These are phyloP conservation scores for Penicillium mononematosum DNA, from an alignment of 495 filamentous ascomycete genomes.

Conservation along the genomic window DNA sequence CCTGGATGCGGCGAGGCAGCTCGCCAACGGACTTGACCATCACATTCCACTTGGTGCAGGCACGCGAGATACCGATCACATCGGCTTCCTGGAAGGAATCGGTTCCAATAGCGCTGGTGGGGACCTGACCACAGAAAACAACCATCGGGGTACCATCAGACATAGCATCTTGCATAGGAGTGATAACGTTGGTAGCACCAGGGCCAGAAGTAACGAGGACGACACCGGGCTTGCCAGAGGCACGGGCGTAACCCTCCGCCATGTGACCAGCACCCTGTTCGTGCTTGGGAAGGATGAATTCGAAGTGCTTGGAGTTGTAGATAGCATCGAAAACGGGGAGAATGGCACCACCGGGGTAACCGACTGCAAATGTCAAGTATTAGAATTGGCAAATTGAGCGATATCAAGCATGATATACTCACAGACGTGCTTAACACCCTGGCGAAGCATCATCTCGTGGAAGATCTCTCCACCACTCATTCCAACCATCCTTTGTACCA, in stretches of 20 bases:
- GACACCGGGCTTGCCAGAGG: conserved; percentile 60
- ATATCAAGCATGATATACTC: conserved; percentile 41
- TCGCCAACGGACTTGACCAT: conserved; percentile 62
- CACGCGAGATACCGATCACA: conserved; percentile 58
- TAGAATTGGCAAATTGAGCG: conserved; percentile 10
- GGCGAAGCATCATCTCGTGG: conserved; percentile 97
- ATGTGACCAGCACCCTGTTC: conserved; percentile 67
- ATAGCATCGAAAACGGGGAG: conserved; percentile 61
- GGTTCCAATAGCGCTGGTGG: conserved; percentile 56
- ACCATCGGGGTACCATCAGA: conserved; percentile 64
- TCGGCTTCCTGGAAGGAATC: conserved; percentile 67
- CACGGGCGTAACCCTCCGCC: conserved; percentile 64
- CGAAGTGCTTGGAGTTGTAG: conserved; percentile 61
- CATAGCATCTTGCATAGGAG: conserved; percentile 62
- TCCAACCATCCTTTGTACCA: conserved; percentile 73
- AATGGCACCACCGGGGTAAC: conserved; percentile 47
- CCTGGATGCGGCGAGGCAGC: conserved; percentile 58
- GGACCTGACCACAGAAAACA: conserved; percentile 62
- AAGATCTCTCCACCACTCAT: conserved; percentile 96
- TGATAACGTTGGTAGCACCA: conserved; percentile 61
- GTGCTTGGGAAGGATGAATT: conserved; percentile 62
- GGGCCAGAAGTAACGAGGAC: conserved; percentile 67
- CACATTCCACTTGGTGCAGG: conserved; percentile 66
- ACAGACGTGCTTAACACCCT: conserved; percentile 90
- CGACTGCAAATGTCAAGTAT: conserved; percentile 19